phyloP scores from a whole-genome alignment of 2,329 filamentous ascomycete species.

The Epichloe scottii region DNA sequence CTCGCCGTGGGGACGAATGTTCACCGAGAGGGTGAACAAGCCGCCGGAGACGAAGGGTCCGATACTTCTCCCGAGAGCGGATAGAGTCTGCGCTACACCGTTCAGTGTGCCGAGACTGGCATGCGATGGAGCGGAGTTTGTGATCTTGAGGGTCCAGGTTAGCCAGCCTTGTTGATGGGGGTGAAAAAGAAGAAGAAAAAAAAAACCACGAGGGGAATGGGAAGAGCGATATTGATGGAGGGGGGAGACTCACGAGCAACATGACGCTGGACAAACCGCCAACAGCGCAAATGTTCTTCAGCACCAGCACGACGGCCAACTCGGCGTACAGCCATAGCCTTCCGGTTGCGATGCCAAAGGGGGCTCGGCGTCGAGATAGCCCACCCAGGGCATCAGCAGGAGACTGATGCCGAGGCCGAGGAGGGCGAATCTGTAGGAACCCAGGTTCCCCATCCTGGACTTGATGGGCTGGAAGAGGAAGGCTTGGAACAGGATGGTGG shows the following conservation, averaged over 20 bases:
- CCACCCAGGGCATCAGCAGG: constrained; percentile 78
- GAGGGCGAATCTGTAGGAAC: constrained; percentile 68
- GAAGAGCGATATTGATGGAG: background rate
- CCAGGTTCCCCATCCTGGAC: constrained; percentile 69
- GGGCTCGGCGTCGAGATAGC: constrained; percentile 53
- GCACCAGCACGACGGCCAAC: constrained; percentile 64
- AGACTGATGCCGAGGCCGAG: constrained; percentile 74
- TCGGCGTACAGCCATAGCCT: constrained; percentile 66
- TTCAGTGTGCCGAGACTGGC: constrained; percentile 82
- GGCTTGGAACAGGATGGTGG: constrained; percentile 84
- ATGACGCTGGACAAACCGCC: constrained; percentile 83
- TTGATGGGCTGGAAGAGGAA: constrained; percentile 72
- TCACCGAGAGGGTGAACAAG: constrained; percentile 68
- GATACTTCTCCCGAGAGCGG: constrained; percentile 75
- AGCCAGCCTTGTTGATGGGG: background rate
- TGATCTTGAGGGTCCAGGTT: constrained; percentile 47
- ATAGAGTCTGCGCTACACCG: constrained; percentile 85
- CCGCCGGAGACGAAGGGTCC: constrained; percentile 82
- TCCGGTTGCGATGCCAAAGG: constrained; percentile 45
- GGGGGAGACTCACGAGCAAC: constrained; percentile 51
- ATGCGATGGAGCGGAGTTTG: constrained; percentile 80
- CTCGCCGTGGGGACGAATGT: constrained; percentile 68
- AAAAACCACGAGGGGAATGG: background rate
- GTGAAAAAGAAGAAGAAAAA: too few species aligned
- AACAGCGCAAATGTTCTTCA: constrained; percentile 85